Base-by-base conservation (phyloP, 352 stramenopile species). In the Phytophthora hibernalis region DNA sequence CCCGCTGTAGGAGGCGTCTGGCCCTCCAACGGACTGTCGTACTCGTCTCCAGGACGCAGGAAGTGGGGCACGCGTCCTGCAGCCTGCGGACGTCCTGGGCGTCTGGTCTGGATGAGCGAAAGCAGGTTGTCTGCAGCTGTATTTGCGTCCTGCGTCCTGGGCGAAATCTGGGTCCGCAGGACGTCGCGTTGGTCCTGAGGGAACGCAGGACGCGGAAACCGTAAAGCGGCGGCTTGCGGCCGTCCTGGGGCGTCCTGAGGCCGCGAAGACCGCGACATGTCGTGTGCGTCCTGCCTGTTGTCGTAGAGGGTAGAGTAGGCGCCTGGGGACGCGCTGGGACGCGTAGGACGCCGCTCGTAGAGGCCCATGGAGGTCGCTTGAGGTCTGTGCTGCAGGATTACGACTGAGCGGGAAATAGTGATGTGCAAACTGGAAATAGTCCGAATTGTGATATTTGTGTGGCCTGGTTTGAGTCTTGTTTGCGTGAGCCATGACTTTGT, bases 61-160 rank as follows among this genome's bases (percentile, higher is more conserved):
- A 54, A 8, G 21, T 44, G 43, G 18, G 37, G 12, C 20, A 45
- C 18, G 1, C 16, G 37, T 44, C 37, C 18, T 64, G 45, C 20
- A 7, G 10, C 28, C 28, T 31, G 33, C 1, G 12, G 15, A 40
- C 33, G 33, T 15, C 33, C 33, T 31, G 54, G 49, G 20, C 48
- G 5, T 5, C 51, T 21, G 30, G 51, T 62, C 54, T 76, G 71
- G 40, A 79, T 76, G 16, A 79, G 45, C 3, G 71, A 79, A 18
- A 79, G 56, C 35, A 79, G 50, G 47, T 76, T 74, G 38, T 67
- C 67, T 1, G 71, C 67, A 0, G 58, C 71, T 35, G 49, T 47
- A 12, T 57, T 45, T 33, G 45, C 45, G 30, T 74, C 58, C 20
- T 55, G 67, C 45, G 37, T 42, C 16, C 52, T 66, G 33, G 15